A percentile compares a stretch with the other conserved stretches of the same genome.
phyloP scores from a whole-genome alignment of 805 yeast genomes.

The Metschnikowia hibisci region DNA sequence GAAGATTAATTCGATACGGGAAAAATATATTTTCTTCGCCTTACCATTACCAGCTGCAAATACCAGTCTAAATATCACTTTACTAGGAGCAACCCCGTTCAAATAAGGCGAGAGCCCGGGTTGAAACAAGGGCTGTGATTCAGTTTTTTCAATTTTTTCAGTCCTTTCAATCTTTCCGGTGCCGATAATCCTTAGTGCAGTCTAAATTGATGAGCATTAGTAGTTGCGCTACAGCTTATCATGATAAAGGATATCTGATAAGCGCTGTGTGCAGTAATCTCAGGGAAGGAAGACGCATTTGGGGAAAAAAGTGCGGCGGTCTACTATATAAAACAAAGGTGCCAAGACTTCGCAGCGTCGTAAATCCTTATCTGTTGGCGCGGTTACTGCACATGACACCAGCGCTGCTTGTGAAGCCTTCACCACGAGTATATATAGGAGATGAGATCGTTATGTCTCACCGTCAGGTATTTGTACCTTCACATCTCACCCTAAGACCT shows the following conservation, averaged over 20 bases:
- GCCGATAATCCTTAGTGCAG: too few relatives aligned
- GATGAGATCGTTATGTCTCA: not conserved
- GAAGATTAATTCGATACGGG: too few relatives aligned
- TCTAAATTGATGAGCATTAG: too few relatives aligned
- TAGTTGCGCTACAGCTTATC: not conserved
- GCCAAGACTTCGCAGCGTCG: not conserved
- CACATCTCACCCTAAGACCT: not conserved
- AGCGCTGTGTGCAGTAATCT: not conserved
- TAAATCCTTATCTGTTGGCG: conserved; percentile 2
- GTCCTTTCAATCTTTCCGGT: too few relatives aligned
- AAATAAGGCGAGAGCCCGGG: too few relatives aligned
- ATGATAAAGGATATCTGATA: not conserved
- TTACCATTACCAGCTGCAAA: too few relatives aligned
- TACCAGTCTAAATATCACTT: too few relatives aligned
- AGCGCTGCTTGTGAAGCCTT: not conserved
- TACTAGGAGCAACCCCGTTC: too few relatives aligned
- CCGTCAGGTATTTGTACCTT: not conserved
- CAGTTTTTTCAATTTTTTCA: too few relatives aligned
- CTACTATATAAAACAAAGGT: not conserved
- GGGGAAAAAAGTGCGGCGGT: conserved; percentile 3
- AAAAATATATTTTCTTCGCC: too few relatives aligned
- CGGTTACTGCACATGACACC: not conserved
- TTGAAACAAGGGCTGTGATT: too few relatives aligned
- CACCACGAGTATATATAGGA: not conserved
- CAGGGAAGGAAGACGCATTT: not conserved